Evolutionary conservation across 371 early-diverging fungal species (phyloP).

Genomic region (Actinomortierella ambigua): DNA sequence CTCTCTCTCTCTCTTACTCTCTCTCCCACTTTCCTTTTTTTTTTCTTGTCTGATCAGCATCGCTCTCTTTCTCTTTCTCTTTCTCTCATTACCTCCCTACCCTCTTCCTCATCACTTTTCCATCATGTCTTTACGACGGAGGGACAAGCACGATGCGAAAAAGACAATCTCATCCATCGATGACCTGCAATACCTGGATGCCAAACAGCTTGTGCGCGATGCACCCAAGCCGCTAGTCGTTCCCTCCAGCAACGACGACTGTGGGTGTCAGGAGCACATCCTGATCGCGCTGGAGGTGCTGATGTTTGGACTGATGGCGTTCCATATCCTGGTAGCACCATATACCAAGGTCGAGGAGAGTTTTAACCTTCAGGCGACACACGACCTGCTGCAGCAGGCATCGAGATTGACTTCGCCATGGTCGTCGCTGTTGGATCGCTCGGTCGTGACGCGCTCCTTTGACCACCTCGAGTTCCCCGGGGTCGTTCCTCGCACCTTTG

Average conservation of each 20-base stretch:
- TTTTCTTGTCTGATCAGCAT: neutral
- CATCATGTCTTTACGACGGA: neutral
- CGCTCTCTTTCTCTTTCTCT: neutral
- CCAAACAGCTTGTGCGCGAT: slow-evolving; percentile 1
- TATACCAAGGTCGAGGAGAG: slow-evolving; percentile 97
- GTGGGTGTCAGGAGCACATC: neutral
- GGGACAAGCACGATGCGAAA: slow-evolving; percentile 21
- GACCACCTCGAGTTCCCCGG: slow-evolving; percentile 92
- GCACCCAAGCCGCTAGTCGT: neutral
- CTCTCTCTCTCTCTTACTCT: slow-evolving; percentile 1
- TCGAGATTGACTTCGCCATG: too few species aligned
- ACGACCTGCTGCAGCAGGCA: slow-evolving; percentile 77
- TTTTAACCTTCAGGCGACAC: slow-evolving; percentile 91
- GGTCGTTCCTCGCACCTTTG: slow-evolving; percentile 92
- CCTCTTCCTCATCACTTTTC: neutral
- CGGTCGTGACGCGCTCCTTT: neutral
- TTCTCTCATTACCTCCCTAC: neutral
- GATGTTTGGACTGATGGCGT: slow-evolving; percentile 47
- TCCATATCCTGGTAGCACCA: slow-evolving; percentile 63
- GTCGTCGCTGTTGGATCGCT: too few species aligned
- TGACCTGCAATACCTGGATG: neutral
- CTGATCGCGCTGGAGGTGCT: neutral
- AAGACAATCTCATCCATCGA: slow-evolving; percentile 19
- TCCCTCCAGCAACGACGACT: neutral
- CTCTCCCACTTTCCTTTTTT: neutral